Conservation (phyloP, 257 asterid genomes). For the Solanum microdontum region DNA sequence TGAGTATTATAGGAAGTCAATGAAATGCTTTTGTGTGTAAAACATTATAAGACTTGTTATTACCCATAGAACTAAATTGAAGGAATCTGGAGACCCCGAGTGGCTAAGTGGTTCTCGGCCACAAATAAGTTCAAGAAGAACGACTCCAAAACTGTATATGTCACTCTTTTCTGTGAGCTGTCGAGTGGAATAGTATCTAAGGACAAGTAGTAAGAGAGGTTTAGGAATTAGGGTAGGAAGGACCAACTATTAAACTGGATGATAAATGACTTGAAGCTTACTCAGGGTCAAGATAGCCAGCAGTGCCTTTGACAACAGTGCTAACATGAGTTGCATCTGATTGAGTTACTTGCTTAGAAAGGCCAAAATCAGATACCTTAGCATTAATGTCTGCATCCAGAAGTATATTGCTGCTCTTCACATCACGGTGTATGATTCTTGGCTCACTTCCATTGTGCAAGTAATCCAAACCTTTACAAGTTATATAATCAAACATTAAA, state of each 20-base stretch:
- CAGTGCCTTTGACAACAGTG: slow-evolving; percentile 84
- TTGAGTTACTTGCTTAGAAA: slow-evolving; percentile 69
- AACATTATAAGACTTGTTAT: not conserved
- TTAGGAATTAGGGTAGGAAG: not conserved
- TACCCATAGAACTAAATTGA: slow-evolving; percentile 88
- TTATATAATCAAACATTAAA: not conserved
- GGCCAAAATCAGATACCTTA: slow-evolving; percentile 87
- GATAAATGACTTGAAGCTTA: slow-evolving; percentile 4
- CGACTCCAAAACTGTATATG: slow-evolving; percentile 88
- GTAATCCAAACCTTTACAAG: slow-evolving; percentile 64
- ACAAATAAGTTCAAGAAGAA: slow-evolving; percentile 85
- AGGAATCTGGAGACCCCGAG: slow-evolving; percentile 87
- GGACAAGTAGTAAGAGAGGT: not conserved
- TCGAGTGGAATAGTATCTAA: slow-evolving; percentile 78
- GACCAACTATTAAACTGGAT: not conserved
- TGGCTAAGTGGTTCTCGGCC: slow-evolving; percentile 89
- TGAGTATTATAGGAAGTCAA: not conserved
- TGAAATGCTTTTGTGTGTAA: not conserved
- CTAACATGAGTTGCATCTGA: slow-evolving; percentile 81
- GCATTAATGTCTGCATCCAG: slow-evolving; percentile 82
- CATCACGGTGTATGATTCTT: slow-evolving; percentile 79
- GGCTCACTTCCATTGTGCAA: slow-evolving; percentile 79
- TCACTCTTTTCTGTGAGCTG: slow-evolving; percentile 92
- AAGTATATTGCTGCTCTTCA: slow-evolving; percentile 87
- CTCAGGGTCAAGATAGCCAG: slow-evolving; percentile 99